phyloP scores from a whole-genome alignment of 1,284 basidiomycete genomes.

The Apiotrichum porosum region DNA sequence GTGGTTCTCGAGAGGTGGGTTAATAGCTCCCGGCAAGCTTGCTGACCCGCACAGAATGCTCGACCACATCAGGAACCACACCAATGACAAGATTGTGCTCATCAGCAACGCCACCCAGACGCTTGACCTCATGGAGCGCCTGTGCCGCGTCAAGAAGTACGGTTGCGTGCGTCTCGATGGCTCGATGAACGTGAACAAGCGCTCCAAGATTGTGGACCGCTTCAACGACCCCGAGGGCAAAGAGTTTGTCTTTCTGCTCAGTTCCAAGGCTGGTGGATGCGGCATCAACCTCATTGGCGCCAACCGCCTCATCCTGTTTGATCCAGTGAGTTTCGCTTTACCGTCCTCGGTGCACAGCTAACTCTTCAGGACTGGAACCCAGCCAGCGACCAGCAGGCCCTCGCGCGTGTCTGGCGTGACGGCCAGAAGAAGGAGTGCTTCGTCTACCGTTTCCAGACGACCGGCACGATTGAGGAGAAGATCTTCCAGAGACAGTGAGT shows the following conservation, averaged over 20 bases:
- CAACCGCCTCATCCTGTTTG: conserved; percentile 91
- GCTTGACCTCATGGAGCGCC: conserved; percentile 84
- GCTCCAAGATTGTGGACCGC: conserved; percentile 93
- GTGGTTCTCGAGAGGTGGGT: conserved; percentile 83
- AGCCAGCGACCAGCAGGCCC: conserved; percentile 94
- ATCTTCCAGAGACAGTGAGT: conserved; percentile 81
- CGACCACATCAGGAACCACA: conserved; percentile 69
- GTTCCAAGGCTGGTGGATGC: conserved; percentile 95
- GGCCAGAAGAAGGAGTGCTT: conserved; percentile 99
- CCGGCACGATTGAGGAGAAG: conserved; percentile 98
- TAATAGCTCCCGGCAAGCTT: conserved; percentile 60
- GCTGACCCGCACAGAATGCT: conserved; percentile 83
- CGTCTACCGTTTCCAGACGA: conserved; percentile 96
- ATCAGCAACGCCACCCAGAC: conserved; percentile 99
- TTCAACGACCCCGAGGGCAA: conserved; percentile 95
- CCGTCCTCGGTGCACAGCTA: conserved; percentile 1
- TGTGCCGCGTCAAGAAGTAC: conserved; percentile 84
- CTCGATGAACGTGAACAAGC: conserved; percentile 86
- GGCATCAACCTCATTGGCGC: conserved; percentile 98
- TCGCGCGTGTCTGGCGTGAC: conserved; percentile 98
- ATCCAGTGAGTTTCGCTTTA: conserved; percentile 63
- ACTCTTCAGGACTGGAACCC: conserved; percentile 83
- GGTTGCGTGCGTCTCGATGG: conserved; percentile 90
- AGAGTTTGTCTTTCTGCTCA: conserved; percentile 92
- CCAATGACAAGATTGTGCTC: conserved; percentile 94